Percentiles rank a stretch among this genome's conserved stretches.
phyloP scores from a whole-genome alignment of 352 stramenopile genomes.

The Phytophthora cryptogea region DNA sequence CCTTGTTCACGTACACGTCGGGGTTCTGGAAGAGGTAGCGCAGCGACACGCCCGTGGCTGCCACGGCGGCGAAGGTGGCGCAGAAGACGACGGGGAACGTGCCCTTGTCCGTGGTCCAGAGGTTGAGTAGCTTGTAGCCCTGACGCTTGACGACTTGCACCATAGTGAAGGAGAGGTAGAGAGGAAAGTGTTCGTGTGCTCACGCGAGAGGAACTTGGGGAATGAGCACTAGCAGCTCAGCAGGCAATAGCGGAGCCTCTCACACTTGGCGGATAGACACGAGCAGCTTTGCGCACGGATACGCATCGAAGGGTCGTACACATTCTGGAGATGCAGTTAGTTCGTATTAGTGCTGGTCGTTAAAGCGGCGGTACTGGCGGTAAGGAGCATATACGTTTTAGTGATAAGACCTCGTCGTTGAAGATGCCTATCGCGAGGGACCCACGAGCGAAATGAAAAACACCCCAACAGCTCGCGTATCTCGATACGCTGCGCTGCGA shows the following conservation, averaged over 20 bases:
- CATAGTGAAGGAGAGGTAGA: slow-evolving; percentile 4
- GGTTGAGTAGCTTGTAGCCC: slow-evolving; percentile 44
- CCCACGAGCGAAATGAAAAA: slow-evolving; percentile 1
- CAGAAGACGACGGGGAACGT: slow-evolving; percentile 70
- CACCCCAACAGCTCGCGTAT: neutral
- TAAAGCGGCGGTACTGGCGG: slow-evolving; percentile 3
- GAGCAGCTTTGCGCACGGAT: slow-evolving; percentile 7
- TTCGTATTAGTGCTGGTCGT: slow-evolving; percentile 2
- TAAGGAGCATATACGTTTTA: neutral
- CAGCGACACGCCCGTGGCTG: slow-evolving; percentile 38
- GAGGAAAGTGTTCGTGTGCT: neutral
- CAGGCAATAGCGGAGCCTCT: slow-evolving; percentile 5
- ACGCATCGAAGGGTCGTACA: slow-evolving; percentile 4
- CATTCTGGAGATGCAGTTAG: slow-evolving; percentile 11
- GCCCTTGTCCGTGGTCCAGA: slow-evolving; percentile 64
- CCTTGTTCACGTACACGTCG: slow-evolving; percentile 74
- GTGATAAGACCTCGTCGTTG: neutral
- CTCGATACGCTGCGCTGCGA: too few species aligned
- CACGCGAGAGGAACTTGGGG: slow-evolving; percentile 14
- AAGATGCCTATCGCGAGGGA: slow-evolving; percentile 11
- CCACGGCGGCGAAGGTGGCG: slow-evolving; percentile 36
- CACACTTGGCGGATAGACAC: slow-evolving; percentile 14
- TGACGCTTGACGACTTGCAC: slow-evolving; percentile 30
- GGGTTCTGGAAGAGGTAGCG: slow-evolving; percentile 60
- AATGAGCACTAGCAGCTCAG: slow-evolving; percentile 6